A percentile compares a stretch with the other conserved stretches of the same genome.
Evolutionary conservation across 2,329 filamentous ascomycete species (phyloP).

Genomic region (Hypoxylon sp.): DNA sequence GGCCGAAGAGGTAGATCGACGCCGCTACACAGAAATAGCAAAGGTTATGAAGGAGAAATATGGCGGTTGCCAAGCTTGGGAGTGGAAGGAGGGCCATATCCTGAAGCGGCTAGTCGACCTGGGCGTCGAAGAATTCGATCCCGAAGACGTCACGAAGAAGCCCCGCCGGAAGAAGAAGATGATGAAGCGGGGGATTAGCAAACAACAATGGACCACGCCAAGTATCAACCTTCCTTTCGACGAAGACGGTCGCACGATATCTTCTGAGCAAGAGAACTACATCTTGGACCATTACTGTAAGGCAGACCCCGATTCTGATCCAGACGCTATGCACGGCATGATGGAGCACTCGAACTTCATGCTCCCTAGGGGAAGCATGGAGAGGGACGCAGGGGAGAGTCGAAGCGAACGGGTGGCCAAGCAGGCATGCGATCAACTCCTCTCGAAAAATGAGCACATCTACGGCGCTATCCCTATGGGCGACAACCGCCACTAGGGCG

Average conservation of each 20-base stretch:
- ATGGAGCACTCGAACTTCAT: slow-evolving; percentile 32
- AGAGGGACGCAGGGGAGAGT: slow-evolving; percentile 35
- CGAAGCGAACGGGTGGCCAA: slow-evolving; percentile 50
- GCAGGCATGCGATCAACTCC: slow-evolving; percentile 50
- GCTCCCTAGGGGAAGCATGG: slow-evolving; percentile 29
- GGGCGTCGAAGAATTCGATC: slow-evolving; percentile 55
- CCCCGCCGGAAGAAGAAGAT: slow-evolving; percentile 52
- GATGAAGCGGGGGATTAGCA: slow-evolving; percentile 31
- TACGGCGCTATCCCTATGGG: slow-evolving; percentile 30
- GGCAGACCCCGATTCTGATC: slow-evolving; percentile 33
- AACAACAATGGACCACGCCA: slow-evolving; percentile 32
- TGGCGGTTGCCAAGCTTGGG: slow-evolving; percentile 60
- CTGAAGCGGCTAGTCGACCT: slow-evolving; percentile 59
- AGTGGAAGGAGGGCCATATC: slow-evolving; percentile 60
- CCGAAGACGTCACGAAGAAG: slow-evolving; percentile 51
- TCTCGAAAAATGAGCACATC: slow-evolving; percentile 39
- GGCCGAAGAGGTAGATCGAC: slow-evolving; percentile 50
- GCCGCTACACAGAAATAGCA: slow-evolving; percentile 54
- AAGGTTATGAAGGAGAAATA: slow-evolving; percentile 56
- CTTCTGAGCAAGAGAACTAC: slow-evolving; percentile 47
- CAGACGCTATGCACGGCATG: slow-evolving; percentile 36
- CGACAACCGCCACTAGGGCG: slow-evolving; percentile 29
- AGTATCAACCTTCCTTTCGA: slow-evolving; percentile 32
- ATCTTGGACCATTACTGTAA: slow-evolving; percentile 44
- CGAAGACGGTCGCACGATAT: slow-evolving; percentile 38